Conservation (phyloP, 495 filamentous ascomycete species). For the Aspergillus saccharolyticus region DNA sequence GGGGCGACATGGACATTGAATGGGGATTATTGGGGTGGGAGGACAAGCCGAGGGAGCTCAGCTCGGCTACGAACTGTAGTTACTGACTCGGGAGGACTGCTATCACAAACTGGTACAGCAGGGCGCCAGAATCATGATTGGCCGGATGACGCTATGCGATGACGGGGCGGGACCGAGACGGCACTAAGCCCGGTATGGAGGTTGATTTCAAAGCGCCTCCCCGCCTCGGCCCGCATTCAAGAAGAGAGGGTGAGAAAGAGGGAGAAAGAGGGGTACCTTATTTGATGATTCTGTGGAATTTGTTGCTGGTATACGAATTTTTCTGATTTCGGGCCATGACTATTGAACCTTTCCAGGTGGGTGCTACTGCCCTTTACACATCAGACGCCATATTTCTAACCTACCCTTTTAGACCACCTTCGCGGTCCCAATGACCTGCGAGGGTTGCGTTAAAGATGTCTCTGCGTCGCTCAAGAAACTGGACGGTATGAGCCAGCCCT, state of each 20-base stretch:
- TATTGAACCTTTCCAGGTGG: constrained; percentile 53
- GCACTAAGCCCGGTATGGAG: constrained; percentile 2
- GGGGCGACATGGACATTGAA: neutral
- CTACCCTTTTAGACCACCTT: constrained; percentile 77
- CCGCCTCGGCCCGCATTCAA: constrained; percentile 18
- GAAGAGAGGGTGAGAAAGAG: neutral
- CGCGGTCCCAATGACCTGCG: constrained; percentile 89
- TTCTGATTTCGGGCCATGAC: constrained; percentile 36
- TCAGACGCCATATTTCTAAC: constrained; percentile 4
- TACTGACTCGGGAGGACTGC: too few species aligned
- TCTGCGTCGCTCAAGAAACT: constrained; percentile 69
- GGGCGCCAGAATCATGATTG: constrained; percentile 10
- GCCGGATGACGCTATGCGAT: constrained; percentile 32
- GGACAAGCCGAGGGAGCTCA: neutral
- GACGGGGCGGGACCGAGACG: constrained; percentile 16
- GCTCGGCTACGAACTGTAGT: too few species aligned
- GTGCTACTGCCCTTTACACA: constrained; percentile 7
- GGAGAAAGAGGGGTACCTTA: neutral
- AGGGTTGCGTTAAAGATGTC: constrained; percentile 78
- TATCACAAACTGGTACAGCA: neutral
- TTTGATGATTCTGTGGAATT: neutral
- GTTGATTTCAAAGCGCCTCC: constrained; percentile 37
- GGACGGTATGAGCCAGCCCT: constrained; percentile 44
- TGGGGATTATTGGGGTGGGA: neutral
- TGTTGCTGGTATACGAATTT: neutral